These are phyloP conservation scores for Trichoderma atrobrunneum DNA, from an alignment of 2,329 filamentous ascomycete genomes.

Conservation along the genomic window DNA sequence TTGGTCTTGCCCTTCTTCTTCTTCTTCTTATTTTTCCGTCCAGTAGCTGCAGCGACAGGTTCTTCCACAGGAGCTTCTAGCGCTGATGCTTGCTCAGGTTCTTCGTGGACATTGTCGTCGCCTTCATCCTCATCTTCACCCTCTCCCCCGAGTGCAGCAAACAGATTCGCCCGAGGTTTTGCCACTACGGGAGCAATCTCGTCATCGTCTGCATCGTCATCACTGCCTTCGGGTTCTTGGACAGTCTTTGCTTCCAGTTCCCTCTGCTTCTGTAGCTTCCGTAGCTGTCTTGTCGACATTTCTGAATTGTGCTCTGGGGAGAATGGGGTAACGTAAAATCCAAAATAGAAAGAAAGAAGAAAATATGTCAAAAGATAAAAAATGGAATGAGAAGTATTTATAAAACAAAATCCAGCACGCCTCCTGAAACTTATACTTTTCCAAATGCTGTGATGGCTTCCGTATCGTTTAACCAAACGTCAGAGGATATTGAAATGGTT, in stretches of 20 bases:
- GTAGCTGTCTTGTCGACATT: conserved; percentile 53
- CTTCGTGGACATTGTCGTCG: neutral
- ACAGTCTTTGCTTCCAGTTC: conserved; percentile 37
- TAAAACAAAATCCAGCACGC: neutral
- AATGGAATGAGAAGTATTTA: neutral
- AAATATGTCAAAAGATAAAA: neutral
- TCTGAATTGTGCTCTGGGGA: neutral
- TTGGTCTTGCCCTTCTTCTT: conserved; percentile 41
- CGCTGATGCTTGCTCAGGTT: neutral
- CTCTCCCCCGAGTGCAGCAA: conserved; percentile 49
- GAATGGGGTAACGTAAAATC: neutral
- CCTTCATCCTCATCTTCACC: conserved; percentile 34
- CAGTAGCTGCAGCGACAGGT: neutral
- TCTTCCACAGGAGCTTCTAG: neutral
- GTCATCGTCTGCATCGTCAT: conserved; percentile 31
- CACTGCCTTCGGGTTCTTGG: conserved; percentile 29
- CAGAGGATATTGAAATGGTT: neutral
- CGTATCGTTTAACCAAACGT: neutral
- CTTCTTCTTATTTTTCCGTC: conserved; percentile 39
- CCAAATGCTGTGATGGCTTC: neutral
- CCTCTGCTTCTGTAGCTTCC: conserved; percentile 51
- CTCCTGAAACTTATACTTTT: neutral
- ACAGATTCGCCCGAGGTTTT: conserved; percentile 46
- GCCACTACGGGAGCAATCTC: conserved; percentile 31
- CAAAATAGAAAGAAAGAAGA: neutral